Evolutionary conservation across 1,284 basidiomycete species (phyloP).

Genomic region (Inonotus obliquus): DNA sequence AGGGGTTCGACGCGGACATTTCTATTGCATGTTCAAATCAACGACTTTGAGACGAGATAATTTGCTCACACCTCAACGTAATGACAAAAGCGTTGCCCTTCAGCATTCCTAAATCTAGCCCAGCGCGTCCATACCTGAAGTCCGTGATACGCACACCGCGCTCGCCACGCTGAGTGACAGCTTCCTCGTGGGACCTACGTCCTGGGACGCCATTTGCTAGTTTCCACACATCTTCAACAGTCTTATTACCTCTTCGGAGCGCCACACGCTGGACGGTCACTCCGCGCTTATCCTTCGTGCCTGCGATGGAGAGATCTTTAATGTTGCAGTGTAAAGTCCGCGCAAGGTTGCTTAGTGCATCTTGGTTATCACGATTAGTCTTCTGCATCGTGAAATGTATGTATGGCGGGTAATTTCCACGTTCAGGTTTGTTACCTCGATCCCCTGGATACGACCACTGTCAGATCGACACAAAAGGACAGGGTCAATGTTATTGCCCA

Average conservation of each 20-base stretch:
- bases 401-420: conserved; percentile 77
- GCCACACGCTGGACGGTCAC: conserved; percentile 94
- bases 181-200: conserved; percentile 53
- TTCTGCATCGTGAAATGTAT: conserved; percentile 98
- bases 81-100: conserved; percentile 96
- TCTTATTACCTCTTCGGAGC: conserved; percentile 73
- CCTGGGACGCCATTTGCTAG: conserved; percentile 65
- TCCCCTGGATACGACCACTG: conserved; percentile 23
- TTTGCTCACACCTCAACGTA: conserved; percentile 67
- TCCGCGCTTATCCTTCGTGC: conserved; percentile 98
- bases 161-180: conserved; percentile 73
- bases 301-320: conserved; percentile 86
- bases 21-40: conserved; percentile 37
- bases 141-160: conserved; percentile 88
- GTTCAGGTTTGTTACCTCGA: conserved; percentile 39
- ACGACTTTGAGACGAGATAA: background rate
- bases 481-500: conserved; percentile 26
- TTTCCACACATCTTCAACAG: conserved; percentile 83
- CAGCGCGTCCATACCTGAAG: conserved; percentile 75
- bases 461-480: background rate
- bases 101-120: conserved; percentile 89
- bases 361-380: conserved; percentile 96
- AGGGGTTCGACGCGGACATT: conserved; percentile 76
- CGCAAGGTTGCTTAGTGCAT: conserved; percentile 79
- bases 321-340: conserved; percentile 70